Evolutionary conservation across 805 yeast genomes (phyloP), one percentile per base, ranked within the genome.

Genomic region (Blastobotrys peoriensis): DNA sequence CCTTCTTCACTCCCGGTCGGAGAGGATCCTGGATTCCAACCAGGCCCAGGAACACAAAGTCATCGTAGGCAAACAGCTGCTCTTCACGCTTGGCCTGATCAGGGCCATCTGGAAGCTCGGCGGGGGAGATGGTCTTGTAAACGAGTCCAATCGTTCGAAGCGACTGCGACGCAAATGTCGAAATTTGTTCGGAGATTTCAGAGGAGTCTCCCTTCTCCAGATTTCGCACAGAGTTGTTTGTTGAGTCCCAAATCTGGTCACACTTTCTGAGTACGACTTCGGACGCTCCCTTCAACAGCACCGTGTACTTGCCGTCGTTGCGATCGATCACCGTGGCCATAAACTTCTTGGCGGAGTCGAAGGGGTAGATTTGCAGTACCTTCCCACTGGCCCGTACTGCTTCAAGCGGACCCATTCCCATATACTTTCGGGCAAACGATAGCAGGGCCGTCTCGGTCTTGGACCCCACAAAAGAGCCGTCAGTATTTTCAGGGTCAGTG

Each of bases 1-100:
- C 95, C 36, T 82, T 80, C n/a, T 79, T 74, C 6, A 93, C 98
- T 50, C 96, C 97, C 3, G 75, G 76, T 56, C 97, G 81, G 47
- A 93, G 71, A 0, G 98, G 98, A 67, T 93, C 98, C 67, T 87
- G 91, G 57, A 93, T 86, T 51, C 98, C 99, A 34, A 89, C 88
- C 35, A 91, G 66, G 43, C 81, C 79, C 59, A 91, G 83, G 33
- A 88, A 68, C 2, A 72, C 65, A 45, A 85, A 65, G 22, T 54
- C 56, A 6, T 38, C 34, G 13, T n/a, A 8, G 8, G 30, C 27
- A 34, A 54, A 55, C 15, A 55, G 44, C 10, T 55, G 53, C 4
- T 38, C 50, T 19, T 55, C 51, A 27, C 35, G 28, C 19, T 23
- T 40, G 19, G 30, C 10, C 38, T 42, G 33, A 43, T 19, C n/a